Percentiles rank a stretch among this genome's conserved stretches.
These are phyloP conservation scores for Oropetium thomaeum DNA, from an alignment of 176 grass and related monocot genomes.

Conservation along the genomic window DNA sequence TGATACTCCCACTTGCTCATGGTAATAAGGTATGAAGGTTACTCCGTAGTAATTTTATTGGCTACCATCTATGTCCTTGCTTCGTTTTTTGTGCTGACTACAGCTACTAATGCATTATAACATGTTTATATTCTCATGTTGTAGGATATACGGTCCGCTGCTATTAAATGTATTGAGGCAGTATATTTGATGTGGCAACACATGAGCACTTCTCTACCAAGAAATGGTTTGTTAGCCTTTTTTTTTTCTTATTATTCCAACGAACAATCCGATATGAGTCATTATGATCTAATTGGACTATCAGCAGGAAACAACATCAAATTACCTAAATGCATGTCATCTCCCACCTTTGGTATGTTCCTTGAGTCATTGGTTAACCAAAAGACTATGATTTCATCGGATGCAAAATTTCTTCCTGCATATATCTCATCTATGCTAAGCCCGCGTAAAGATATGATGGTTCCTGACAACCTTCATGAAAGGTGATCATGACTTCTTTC, in stretches of 20 bases:
- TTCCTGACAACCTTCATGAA: conserved; percentile 66
- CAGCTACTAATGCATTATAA: conserved; percentile 2
- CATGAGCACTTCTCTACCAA: conserved; percentile 48
- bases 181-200: conserved; percentile 62
- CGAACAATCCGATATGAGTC: not conserved
- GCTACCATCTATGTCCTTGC: conserved; percentile 26
- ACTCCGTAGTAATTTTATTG: not conserved
- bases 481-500: conserved; percentile 41
- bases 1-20: conserved; percentile 77
- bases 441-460: conserved; percentile 49
- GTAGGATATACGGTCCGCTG: conserved; percentile 72
- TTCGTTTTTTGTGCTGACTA: not conserved
- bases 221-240: conserved; percentile 58
- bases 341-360: conserved; percentile 63
- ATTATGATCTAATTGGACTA: conserved; percentile 31
- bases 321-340: conserved; percentile 52
- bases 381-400: conserved; percentile 77
- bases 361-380: conserved; percentile 67
- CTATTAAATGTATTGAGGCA: conserved; percentile 68
- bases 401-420: conserved; percentile 65
- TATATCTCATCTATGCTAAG: conserved; percentile 78
- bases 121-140: conserved; percentile 25
- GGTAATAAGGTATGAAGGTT: conserved; percentile 57
- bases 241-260: conserved; percentile 14
- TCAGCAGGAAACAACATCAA: conserved; percentile 60